Evolutionary conservation across 2,329 filamentous ascomycete species (phyloP), one percentile per base, ranked within the genome.

Genomic region (Sporothrix brasiliensis): DNA sequence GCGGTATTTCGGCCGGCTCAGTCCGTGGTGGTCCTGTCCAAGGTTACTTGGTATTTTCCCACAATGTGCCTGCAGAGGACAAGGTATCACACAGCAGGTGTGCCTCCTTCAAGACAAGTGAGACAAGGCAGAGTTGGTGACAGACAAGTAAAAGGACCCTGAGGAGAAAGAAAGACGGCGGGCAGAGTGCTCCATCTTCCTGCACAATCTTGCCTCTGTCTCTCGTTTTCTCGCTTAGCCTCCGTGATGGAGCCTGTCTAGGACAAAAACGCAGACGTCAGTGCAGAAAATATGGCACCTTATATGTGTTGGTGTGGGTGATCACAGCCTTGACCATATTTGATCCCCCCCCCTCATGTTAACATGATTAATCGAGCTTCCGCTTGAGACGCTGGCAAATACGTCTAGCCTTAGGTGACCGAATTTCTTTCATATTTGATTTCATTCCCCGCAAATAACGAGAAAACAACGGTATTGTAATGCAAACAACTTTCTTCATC

Each of bases 141-240:
- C 27, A 30, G 27, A 30, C 11, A 14, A 41, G 21, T 41, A 11
- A 44, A 24, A 14, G 27, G 27, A 58, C 3, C 5, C 34, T 5
- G 14, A 9, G 21, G 3, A 10, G 24, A 30, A 63, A 19, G 21
- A 34, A 30, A 19, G 21, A 63, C 4, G n/a, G 34, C 24, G 56
- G 56, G 34, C 34, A 14, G 34, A 61, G 34, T 14, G 19, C 60
- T 63, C 60, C 60, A 63, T 49, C 7, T n/a, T 63, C 60, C 60
- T n/a, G 60, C 60, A 63, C 2, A 47, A 63, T 63, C 60, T 63
- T 39, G 60, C 60, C 27, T 41, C 10, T 41, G 41, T 53, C 6
- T 30, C 41, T 19, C 41, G 2, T 44, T 4, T 58, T 30, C 30
- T 54, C n/a, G 52, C 52, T 19, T 34, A 16, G 27, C 39, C 56